Evolutionary conservation across 352 stramenopile species (phyloP).

Genomic region (Globisporangium ultimum): DNA sequence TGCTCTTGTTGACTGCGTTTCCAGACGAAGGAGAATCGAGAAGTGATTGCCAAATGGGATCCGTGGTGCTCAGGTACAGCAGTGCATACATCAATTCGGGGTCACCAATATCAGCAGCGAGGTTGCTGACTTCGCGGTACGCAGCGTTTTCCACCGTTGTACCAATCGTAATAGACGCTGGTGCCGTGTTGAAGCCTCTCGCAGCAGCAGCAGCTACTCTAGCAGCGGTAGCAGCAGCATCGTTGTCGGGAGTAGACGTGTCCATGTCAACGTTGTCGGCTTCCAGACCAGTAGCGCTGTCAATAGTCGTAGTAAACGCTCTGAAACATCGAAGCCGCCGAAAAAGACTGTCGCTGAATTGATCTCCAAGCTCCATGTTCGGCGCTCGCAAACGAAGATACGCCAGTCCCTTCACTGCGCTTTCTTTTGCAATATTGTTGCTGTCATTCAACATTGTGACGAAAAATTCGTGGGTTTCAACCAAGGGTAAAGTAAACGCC

Average conservation of each 20-base stretch:
- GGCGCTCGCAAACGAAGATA: slow-evolving; percentile 62
- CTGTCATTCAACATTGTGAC: slow-evolving; percentile 79
- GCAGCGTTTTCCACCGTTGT: slow-evolving; percentile 66
- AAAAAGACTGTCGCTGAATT: slow-evolving; percentile 80
- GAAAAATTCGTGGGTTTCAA: slow-evolving; percentile 71
- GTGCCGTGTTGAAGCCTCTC: not conserved
- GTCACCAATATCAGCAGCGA: slow-evolving; percentile 75
- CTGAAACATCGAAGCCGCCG: slow-evolving; percentile 74
- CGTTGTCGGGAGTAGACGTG: not conserved
- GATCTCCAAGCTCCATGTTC: slow-evolving; percentile 39
- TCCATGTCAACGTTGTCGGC: slow-evolving; percentile 20
- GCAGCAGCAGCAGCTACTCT: not conserved
- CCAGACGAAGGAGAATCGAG: not conserved
- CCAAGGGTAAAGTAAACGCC: slow-evolving; percentile 24
- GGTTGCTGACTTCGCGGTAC: slow-evolving; percentile 83
- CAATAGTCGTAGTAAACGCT: slow-evolving; percentile 42
- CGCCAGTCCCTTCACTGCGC: slow-evolving; percentile 73
- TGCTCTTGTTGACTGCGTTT: not conserved
- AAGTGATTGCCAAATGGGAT: slow-evolving; percentile 61
- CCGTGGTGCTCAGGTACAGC: slow-evolving; percentile 74
- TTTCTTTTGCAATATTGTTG: slow-evolving; percentile 63
- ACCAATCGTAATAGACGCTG: slow-evolving; percentile 12
- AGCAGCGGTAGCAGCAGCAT: not conserved
- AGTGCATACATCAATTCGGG: slow-evolving; percentile 80
- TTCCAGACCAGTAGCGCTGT: slow-evolving; percentile 20